Base-by-base conservation (phyloP, 305 asterid genomes). In the Fraxinus platypoda region DNA sequence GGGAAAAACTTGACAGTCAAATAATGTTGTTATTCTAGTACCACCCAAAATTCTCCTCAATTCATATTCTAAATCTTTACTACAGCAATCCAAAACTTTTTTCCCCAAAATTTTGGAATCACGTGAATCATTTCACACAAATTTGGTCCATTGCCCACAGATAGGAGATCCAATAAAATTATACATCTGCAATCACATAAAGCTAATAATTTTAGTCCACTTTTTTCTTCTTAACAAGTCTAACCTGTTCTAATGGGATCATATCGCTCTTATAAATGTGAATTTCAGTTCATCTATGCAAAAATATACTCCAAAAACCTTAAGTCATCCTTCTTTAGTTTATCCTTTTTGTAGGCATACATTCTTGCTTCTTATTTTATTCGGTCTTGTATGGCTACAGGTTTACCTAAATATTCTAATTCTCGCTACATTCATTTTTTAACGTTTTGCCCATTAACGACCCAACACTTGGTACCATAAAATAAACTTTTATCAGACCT, bases 1-100 rank as follows among this genome's bases (percentile, higher is more conserved):
- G 13, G 62, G 62, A 73, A 78, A 37, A 78, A 2, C 21, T 75
- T 82, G 49, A 8, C 72, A 26, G 77, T 37, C 77, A 43, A 68
- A 68, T 30, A 25, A 68, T 28, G 74, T 66, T 28, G 74, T 12
- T 13, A 68, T 68, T 68, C 74, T 28, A 68, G 37, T 11, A 26
- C 37, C 74, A 68, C 35, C 37, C 74, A 25, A 28, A 28, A 11
- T 68, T 28, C 21, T 28, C 74, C n/a, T 8, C 34, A 68, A 11
- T 68, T 68, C 74, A 28, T 68, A 26, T 66, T 13, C 8, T 66
- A 66, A 25, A 28, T 68, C 37, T 12, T 68, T 68, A 4, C 19
- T 9, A 26, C 37, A 28, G 74, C 37, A 68, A 12, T 68, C 19
- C 37, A 68, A 68, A 25, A 26, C n/a, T 37, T 66, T 66, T 3